Evolutionary conservation across 2,329 filamentous ascomycete genomes (phyloP).

Genomic region (Colletotrichum acutatum): DNA sequence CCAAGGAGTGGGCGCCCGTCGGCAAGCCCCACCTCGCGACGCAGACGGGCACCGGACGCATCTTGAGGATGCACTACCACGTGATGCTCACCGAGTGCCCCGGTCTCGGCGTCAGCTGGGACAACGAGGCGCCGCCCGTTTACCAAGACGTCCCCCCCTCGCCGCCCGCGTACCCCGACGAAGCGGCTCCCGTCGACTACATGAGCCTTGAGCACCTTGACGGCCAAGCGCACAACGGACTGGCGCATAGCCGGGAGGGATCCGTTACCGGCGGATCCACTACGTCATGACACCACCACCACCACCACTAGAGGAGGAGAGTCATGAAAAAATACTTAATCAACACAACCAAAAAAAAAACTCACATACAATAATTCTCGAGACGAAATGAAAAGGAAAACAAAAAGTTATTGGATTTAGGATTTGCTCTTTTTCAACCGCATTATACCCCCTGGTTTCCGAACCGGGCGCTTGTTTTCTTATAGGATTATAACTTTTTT

Average conservation of each 20-base stretch:
- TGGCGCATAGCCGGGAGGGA: slow-evolving; percentile 28
- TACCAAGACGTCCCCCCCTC: slow-evolving; percentile 93
- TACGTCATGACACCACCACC: neutral
- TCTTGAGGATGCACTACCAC: slow-evolving; percentile 92
- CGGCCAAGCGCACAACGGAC: slow-evolving; percentile 10
- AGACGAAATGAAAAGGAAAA: slow-evolving; percentile 3
- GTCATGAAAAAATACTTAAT: neutral
- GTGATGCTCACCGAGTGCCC: slow-evolving; percentile 83
- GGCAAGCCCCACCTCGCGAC: slow-evolving; percentile 76
- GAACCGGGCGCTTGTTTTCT: slow-evolving; percentile 17
- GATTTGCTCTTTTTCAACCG: neutral
- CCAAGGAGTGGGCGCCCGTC: slow-evolving; percentile 85
- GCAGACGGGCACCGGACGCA: slow-evolving; percentile 89
- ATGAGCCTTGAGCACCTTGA: slow-evolving; percentile 53
- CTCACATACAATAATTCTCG: neutral
- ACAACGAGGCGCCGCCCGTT: slow-evolving; percentile 92
- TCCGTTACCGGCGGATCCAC: neutral
- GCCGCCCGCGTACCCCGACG: slow-evolving; percentile 74
- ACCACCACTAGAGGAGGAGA: neutral
- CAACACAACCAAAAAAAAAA: neutral
- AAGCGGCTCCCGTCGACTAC: slow-evolving; percentile 50
- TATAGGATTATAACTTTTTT: neutral
- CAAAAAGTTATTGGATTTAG: slow-evolving; percentile 22
- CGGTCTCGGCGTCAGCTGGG: slow-evolving; percentile 94
- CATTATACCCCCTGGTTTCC: slow-evolving; percentile 34